A percentile compares a stretch with the other conserved stretches of the same genome.
Evolutionary conservation across 73 alveolate species (phyloP).

Genomic region (Tetrahymena malaccensis): DNA sequence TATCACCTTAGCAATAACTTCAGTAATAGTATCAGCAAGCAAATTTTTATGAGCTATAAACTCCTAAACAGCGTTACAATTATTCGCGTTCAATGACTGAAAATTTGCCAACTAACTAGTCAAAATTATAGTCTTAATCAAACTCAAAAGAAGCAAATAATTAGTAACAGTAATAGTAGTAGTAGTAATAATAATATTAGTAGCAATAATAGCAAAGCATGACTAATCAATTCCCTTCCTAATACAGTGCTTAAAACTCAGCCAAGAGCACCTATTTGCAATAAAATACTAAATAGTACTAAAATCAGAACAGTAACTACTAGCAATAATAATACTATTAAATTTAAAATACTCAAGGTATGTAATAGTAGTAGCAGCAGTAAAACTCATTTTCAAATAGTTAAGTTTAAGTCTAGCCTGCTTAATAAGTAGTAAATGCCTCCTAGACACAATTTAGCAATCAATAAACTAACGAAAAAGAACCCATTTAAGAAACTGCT

Average conservation of each 20-base stretch:
- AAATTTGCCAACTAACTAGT: not conserved
- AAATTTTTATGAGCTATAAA: not conserved
- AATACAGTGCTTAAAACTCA: not conserved
- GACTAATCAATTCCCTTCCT: not conserved
- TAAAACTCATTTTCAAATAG: not conserved
- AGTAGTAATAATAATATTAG: not conserved
- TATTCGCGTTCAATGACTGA: not conserved
- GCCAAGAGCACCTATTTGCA: not conserved
- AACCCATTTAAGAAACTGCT: not conserved
- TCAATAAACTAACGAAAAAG: not conserved
- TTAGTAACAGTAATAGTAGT: not conserved
- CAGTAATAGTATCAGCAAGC: not conserved
- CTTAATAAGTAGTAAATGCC: not conserved
- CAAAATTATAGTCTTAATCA: not conserved
- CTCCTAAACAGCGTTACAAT: not conserved
- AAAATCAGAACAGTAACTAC: not conserved
- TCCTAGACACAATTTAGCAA: not conserved
- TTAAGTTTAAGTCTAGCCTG: not conserved
- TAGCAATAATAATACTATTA: not conserved
- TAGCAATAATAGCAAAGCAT: not conserved
- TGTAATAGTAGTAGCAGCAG: not conserved
- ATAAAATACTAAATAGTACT: not conserved
- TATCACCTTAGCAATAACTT: not conserved
- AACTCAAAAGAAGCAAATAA: not conserved
- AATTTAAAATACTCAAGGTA: not conserved